These are phyloP conservation scores for Spencermartinsiella europaea DNA, from an alignment of 805 yeast species.

Conservation along the genomic window DNA sequence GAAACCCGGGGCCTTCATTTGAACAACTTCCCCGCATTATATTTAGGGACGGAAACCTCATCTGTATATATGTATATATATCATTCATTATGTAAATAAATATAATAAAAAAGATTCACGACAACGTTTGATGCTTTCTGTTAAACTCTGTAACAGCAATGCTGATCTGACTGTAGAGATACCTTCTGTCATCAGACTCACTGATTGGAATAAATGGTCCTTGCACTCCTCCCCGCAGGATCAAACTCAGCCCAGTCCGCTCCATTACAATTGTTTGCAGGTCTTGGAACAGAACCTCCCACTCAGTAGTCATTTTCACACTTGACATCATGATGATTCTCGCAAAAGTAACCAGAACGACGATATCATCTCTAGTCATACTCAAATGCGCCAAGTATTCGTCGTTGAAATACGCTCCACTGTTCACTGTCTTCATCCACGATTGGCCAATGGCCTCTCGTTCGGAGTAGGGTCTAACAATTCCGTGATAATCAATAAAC, in stretches of 20 bases:
- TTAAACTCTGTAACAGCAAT: conserved; percentile 80
- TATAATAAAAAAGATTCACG: conserved; percentile 4
- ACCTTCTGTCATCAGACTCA: conserved; percentile 55
- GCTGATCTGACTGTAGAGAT: conserved; percentile 66
- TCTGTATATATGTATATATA: conserved; percentile 1
- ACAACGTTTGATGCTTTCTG: conserved; percentile 25
- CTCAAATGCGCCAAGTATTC: conserved; percentile 80
- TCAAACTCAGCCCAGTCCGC: conserved; percentile 69
- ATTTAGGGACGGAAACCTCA: too few relatives aligned
- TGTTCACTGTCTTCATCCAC: conserved; percentile 80
- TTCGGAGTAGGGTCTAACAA: conserved; percentile 68
- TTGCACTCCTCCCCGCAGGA: conserved; percentile 47
- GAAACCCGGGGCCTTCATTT: background rate
- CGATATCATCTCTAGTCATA: conserved; percentile 73
- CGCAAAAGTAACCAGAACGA: conserved; percentile 68
- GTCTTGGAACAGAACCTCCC: conserved; percentile 65
- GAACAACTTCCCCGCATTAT: too few relatives aligned
- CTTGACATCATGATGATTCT: conserved; percentile 65
- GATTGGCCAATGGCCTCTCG: conserved; percentile 92
- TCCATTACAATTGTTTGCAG: conserved; percentile 72
- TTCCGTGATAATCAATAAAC: conserved; percentile 60
- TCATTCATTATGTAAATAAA: background rate
- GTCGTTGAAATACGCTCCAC: conserved; percentile 71
- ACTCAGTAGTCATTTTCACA: conserved; percentile 53
- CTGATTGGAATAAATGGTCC: conserved; percentile 82